A percentile compares a stretch with the other conserved stretches of the same genome.
Conservation (phyloP, 2,329 filamentous ascomycete species). For the Pyricularia pennisetigena region DNA sequence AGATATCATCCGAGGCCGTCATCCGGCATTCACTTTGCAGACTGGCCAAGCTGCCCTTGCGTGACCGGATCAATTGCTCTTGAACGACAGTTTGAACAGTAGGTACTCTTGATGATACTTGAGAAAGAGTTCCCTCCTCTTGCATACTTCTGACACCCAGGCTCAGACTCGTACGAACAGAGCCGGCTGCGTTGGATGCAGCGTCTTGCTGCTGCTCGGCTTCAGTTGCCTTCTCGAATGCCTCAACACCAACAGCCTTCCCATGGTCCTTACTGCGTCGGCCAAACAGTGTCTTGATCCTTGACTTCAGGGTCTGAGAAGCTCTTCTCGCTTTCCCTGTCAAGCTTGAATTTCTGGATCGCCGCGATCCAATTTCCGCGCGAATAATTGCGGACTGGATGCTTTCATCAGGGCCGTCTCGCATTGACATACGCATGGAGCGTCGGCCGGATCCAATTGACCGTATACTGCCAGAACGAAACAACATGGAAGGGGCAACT, state of each 20-base stretch:
- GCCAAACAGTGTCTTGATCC: slow-evolving; percentile 38
- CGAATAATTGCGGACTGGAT: neutral
- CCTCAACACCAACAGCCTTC: neutral
- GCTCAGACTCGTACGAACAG: neutral
- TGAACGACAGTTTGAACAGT: slow-evolving; percentile 38
- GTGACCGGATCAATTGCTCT: slow-evolving; percentile 36
- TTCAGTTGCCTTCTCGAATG: slow-evolving; percentile 6
- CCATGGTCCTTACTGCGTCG: neutral
- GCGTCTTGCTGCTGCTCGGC: slow-evolving; percentile 6
- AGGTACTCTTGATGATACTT: slow-evolving; percentile 31
- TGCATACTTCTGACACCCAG: neutral
- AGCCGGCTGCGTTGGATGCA: neutral
- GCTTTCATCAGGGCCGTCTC: slow-evolving; percentile 6
- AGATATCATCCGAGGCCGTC: slow-evolving; percentile 37
- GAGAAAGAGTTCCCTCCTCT: neutral
- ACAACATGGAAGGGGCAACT: neutral
- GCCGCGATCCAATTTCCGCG: neutral
- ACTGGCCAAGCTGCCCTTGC: slow-evolving; percentile 45
- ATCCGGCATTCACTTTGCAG: slow-evolving; percentile 26
- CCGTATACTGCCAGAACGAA: slow-evolving; percentile 2
- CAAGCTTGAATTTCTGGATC: slow-evolving; percentile 25
- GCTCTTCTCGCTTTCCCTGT: slow-evolving; percentile 48
- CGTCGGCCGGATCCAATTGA: slow-evolving; percentile 5
- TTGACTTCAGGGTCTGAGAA: slow-evolving; percentile 51
- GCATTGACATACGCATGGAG: neutral